A percentile compares a stretch with the other conserved stretches of the same genome.
Conservation (phyloP, 1,284 basidiomycete genomes). For the Moesziomyces sp. region DNA sequence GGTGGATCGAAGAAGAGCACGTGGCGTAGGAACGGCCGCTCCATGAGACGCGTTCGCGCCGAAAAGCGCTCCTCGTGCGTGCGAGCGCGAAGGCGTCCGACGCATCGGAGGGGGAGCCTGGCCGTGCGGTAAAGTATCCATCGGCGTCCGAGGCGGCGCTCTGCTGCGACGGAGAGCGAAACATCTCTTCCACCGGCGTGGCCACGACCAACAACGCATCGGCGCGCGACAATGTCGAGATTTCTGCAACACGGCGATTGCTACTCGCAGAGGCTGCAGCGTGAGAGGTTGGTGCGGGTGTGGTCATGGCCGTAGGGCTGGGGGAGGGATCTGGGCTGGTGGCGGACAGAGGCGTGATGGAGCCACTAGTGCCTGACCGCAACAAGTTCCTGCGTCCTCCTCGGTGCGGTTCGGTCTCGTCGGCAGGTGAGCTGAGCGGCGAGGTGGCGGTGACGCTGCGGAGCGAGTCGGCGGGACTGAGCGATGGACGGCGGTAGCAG, state of each 20-base stretch:
- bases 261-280: background rate
- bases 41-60: slow-evolving; percentile 24
- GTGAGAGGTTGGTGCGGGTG: background rate
- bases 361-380: slow-evolving; percentile 38
- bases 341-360: slow-evolving; percentile 17
- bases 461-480: slow-evolving; percentile 12
- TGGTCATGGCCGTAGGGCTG: slow-evolving; percentile 5
- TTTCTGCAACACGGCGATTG: background rate
- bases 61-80: slow-evolving; percentile 12
- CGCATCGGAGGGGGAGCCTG: slow-evolving; percentile 16
- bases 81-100: slow-evolving; percentile 7
- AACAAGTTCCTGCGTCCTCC: slow-evolving; percentile 28
- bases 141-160: slow-evolving; percentile 26
- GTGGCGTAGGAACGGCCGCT: slow-evolving; percentile 16
- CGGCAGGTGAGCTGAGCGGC: slow-evolving; percentile 29
- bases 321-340: slow-evolving; percentile 2
- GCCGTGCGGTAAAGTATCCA: slow-evolving; percentile 38
- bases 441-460: slow-evolving; percentile 30
- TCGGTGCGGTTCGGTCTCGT: slow-evolving; percentile 5
- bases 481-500: slow-evolving; percentile 22
- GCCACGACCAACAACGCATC: slow-evolving; percentile 11
- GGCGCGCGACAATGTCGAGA: slow-evolving; percentile 1
- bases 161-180: slow-evolving; percentile 27
- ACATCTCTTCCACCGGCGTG: slow-evolving; percentile 17
- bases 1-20: background rate